Evolutionary conservation across 2,329 filamentous ascomycete genomes (phyloP).

Genomic region (Stagonosporopsis tanaceti): DNA sequence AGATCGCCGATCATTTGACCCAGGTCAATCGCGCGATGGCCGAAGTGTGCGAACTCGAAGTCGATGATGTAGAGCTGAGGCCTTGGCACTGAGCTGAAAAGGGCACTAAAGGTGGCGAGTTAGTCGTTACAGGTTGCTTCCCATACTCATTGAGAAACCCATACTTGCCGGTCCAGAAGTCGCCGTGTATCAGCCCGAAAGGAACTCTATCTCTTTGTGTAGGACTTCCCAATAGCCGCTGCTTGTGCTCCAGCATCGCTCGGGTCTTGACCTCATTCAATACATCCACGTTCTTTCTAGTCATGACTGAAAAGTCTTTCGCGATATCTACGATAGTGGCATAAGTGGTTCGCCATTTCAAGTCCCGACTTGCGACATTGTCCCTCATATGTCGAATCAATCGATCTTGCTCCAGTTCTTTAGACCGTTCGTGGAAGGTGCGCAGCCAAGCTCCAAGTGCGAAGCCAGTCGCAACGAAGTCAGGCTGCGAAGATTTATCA

Average conservation of each 20-base stretch:
- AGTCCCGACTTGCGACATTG: neutral
- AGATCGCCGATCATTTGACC: constrained; percentile 9
- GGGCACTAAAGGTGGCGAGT: neutral
- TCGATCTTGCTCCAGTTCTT: neutral
- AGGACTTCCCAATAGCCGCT: neutral
- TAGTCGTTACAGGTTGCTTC: neutral
- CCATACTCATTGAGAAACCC: neutral
- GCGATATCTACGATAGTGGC: neutral
- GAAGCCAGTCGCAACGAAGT: neutral
- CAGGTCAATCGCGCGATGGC: neutral
- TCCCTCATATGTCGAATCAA: neutral
- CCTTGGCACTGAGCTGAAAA: neutral
- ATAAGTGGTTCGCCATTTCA: constrained; percentile 4
- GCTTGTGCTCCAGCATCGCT: neutral
- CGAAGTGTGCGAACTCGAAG: constrained; percentile 3
- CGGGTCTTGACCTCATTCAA: neutral
- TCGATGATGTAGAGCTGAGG: constrained; percentile 4
- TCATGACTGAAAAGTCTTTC: neutral
- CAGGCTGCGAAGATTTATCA: neutral
- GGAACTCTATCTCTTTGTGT: neutral
- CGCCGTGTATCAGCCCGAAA: neutral
- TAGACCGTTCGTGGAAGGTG: neutral
- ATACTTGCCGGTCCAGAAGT: constrained; percentile 10
- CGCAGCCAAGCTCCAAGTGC: neutral
- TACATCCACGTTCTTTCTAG: neutral